phyloP scores from a whole-genome alignment of 768 basidiomycete genomes.

The Mycena galopus region DNA sequence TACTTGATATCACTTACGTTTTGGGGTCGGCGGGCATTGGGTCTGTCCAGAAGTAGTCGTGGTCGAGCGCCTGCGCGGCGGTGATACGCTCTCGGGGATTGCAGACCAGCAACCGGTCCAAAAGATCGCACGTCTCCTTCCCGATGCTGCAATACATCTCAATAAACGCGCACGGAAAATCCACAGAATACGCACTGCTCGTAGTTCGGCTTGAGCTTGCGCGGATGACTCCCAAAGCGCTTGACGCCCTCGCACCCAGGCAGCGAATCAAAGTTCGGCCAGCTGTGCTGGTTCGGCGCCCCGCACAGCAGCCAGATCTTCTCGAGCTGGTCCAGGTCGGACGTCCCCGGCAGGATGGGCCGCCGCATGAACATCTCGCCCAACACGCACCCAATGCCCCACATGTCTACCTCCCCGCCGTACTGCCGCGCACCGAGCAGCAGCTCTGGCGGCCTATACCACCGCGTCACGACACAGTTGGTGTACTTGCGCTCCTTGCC shows the following conservation, averaged over 20 bases:
- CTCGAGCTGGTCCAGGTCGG: conserved; percentile 92
- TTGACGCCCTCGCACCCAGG: conserved; percentile 88
- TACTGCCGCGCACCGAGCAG: conserved; percentile 91
- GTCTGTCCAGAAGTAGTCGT: conserved; percentile 95
- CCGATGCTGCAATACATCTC: conserved; percentile 65
- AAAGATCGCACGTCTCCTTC: conserved; percentile 80
- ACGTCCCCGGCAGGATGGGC: conserved; percentile 89
- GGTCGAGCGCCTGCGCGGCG: conserved; percentile 88
- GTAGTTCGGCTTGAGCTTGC: conserved; percentile 70
- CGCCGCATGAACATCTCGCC: conserved; percentile 94
- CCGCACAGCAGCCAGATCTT: conserved; percentile 94
- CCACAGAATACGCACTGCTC: conserved; percentile 64
- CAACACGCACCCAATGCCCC: conserved; percentile 98
- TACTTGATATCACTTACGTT: conserved; percentile 61
- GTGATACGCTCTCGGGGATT: conserved; percentile 89
- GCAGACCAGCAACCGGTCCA: conserved; percentile 85
- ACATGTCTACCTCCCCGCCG: conserved; percentile 95
- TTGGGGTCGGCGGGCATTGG: conserved; percentile 90
- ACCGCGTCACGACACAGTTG: conserved; percentile 94
- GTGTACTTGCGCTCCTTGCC: conserved; percentile 83
- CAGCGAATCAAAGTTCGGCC: conserved; percentile 81
- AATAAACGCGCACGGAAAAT: conserved; percentile 16
- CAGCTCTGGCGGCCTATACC: conserved; percentile 96
- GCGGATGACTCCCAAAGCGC: conserved; percentile 60
- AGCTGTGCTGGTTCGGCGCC: conserved; percentile 83